These are phyloP conservation scores for Millerago galiae DNA, from an alignment of 805 yeast genomes.

Conservation along the genomic window DNA sequence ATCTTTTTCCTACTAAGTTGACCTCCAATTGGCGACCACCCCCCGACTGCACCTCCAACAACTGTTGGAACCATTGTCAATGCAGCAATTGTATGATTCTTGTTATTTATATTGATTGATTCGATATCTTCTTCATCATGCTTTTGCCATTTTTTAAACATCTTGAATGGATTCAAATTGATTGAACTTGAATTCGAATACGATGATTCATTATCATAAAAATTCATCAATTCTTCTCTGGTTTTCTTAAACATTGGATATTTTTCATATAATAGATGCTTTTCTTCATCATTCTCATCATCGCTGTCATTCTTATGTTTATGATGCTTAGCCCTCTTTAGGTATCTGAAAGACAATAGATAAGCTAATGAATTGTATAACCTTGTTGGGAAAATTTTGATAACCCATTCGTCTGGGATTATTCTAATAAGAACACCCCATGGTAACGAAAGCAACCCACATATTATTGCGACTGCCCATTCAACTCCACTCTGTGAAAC, in stretches of 20 bases:
- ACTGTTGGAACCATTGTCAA: constrained; percentile 47
- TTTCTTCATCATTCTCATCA: constrained; percentile 14
- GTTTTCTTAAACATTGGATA: constrained; percentile 29
- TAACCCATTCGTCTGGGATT: constrained; percentile 76
- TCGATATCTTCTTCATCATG: constrained; percentile 12
- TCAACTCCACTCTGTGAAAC: constrained; percentile 70
- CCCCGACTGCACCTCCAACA: constrained; percentile 54
- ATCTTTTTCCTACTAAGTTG: neutral
- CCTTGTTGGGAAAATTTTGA: constrained; percentile 56
- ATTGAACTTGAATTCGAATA: neutral
- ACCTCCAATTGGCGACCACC: constrained; percentile 31
- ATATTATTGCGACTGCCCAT: constrained; percentile 85
- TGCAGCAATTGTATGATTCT: constrained; percentile 31
- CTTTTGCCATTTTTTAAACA: constrained; percentile 24
- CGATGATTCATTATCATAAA: constrained; percentile 13
- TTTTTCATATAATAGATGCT: constrained; percentile 17
- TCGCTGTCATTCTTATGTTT: constrained; percentile 1
- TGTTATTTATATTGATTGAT: constrained; percentile 5
- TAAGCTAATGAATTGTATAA: constrained; percentile 16
- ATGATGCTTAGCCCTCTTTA: constrained; percentile 8
- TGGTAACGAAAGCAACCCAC: constrained; percentile 80
- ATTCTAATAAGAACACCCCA: constrained; percentile 70
- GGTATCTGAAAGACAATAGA: constrained; percentile 16
- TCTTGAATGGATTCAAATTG: constrained; percentile 17
- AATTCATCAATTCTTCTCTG: constrained; percentile 24